phyloP scores from a whole-genome alignment of 352 stramenopile genomes.

The Globisporangium cylindrosporum region DNA sequence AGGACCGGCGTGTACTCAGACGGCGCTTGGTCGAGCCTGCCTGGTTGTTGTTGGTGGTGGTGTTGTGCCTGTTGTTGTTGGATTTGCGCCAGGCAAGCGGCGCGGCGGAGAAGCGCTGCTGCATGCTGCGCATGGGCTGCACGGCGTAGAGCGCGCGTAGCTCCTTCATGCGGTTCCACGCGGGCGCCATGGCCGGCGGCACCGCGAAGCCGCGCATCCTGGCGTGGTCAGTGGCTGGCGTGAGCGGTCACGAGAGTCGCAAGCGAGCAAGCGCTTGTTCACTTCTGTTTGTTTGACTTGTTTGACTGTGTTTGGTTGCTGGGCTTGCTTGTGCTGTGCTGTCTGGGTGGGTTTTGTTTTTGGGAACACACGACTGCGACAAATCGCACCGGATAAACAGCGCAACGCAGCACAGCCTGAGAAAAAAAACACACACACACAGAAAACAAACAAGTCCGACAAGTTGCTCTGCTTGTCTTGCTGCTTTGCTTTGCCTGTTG shows the following conservation, averaged over 20 bases:
- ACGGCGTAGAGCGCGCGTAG: conserved; percentile 30
- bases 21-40: conserved; percentile 18
- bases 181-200: conserved; percentile 29
- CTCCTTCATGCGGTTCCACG: conserved; percentile 42
- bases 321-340: background rate
- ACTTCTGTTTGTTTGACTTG: background rate
- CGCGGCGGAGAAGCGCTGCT: conserved; percentile 33
- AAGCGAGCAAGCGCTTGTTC: background rate
- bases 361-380: conserved; percentile 2
- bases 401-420: background rate
- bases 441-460: conserved; percentile 8
- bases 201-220: conserved; percentile 17
- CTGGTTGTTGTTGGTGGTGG: conserved; percentile 21
- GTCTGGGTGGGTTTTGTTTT: background rate
- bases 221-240: background rate
- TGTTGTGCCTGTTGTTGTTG: conserved; percentile 12
- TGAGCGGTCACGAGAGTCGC: background rate
- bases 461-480: background rate
- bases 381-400: conserved; percentile 11
- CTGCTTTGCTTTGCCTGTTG: background rate
- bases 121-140: conserved; percentile 14
- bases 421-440: conserved; percentile 9
- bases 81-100: conserved; percentile 30
- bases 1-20: conserved; percentile 20
- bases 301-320: background rate